Base-by-base conservation (phyloP, 331 rosid species). In the Prunus yedoensis region DNA sequence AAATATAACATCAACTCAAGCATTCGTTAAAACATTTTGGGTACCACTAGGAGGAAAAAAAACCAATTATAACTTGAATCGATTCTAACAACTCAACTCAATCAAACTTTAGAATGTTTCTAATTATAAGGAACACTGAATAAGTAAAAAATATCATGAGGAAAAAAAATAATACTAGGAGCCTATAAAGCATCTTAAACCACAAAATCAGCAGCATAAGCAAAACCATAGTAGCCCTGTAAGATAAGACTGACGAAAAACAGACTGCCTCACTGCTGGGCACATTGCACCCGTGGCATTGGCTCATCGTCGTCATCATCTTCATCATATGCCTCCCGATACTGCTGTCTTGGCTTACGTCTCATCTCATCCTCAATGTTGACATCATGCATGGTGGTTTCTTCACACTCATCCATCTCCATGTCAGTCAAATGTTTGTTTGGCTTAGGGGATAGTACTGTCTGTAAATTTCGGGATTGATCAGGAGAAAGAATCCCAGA, bases 391-490 rank as follows among this genome's bases (percentile, higher is more conserved):
- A 91, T 9, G 63, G 86, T 91, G 71, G 85, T 83, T 79, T 89
- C 94, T 77, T 89, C 94, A 32, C 85, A 91, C 25, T 84, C 85
- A 67, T 89, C 91, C 65, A 89, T 81, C 78, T 91, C 92, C 87
- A 84, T 81, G 70, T 84, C 84, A 25, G 88, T 71, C 80, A 84
- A 73, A 12, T 50, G 53, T 75, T 83, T 82, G 83, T 86, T 79
- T 47, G 71, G 8, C 83, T 78, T 84, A 54, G 75, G 81, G 23
- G 86, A 83, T 28, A 91, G 83, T 46, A 79, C 15, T 25, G 77
- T 71, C 68, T 83, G 90, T 62, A 91, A 49, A 65, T 35, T 58
- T 30, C 64, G 74, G 84, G 86, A 84, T 65, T 91, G 85, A 6
- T 85, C 84, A 20, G 83, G 85, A 11, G 82, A 73, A 50, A 91